These are phyloP conservation scores for Pittosporum tobira DNA, from an alignment of 129 eudicot genomes.

Conservation along the genomic window DNA sequence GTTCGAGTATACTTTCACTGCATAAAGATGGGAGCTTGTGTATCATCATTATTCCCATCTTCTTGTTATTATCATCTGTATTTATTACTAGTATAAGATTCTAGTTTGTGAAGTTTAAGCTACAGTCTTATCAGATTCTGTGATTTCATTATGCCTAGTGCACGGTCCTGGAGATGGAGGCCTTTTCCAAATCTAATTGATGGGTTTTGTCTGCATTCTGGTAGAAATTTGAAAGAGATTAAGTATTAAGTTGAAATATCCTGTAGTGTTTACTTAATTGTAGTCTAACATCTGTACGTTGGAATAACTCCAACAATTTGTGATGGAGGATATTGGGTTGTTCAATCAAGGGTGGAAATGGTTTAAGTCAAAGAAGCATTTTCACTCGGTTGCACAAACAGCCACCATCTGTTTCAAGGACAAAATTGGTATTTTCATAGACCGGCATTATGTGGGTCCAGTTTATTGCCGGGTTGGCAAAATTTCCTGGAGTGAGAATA, in stretches of 20 bases:
- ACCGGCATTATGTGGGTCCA: constrained; percentile 85
- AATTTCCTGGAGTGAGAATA: constrained; percentile 79
- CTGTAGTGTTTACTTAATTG: too few relatives aligned
- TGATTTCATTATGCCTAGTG: too few relatives aligned
- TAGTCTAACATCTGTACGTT: too few relatives aligned
- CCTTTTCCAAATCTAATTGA: constrained; percentile 6
- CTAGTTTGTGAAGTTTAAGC: neutral
- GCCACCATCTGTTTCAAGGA: constrained; percentile 32
- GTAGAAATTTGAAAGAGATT: neutral
- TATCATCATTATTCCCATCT: constrained; percentile 17
- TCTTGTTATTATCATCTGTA: neutral
- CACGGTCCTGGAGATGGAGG: too few relatives aligned
- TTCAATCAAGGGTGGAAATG: constrained; percentile 78
- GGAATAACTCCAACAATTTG: constrained; percentile 9
- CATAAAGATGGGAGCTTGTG: constrained; percentile 25
- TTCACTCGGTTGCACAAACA: constrained; percentile 32
- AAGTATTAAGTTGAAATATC: constrained; percentile 7
- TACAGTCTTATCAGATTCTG: neutral
- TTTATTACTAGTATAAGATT: neutral
- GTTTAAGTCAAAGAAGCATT: constrained; percentile 50
- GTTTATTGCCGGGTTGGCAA: constrained; percentile 66
- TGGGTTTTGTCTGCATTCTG: neutral
- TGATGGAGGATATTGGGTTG: constrained; percentile 86
- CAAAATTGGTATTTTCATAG: constrained; percentile 46
- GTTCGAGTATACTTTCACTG: constrained; percentile 14